Conservation (phyloP, 1,284 basidiomycete genomes). For the Ceratobasidium papillatum region DNA sequence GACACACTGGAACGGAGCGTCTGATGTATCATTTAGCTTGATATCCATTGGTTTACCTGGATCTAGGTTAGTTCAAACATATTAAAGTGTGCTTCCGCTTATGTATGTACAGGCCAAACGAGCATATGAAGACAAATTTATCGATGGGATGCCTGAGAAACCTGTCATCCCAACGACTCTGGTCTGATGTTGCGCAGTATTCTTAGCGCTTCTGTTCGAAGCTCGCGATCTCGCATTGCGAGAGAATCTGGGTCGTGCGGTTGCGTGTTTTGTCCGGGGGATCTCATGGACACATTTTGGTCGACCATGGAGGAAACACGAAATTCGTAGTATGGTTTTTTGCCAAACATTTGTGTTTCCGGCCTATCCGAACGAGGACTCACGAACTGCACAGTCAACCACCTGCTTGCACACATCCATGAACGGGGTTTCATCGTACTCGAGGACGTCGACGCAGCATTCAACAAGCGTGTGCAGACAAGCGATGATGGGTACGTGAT, state of each 20-base stretch:
- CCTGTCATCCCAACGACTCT: conserved; percentile 95
- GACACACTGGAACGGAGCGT: conserved; percentile 88
- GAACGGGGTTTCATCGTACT: conserved; percentile 93
- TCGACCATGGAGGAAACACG: conserved; percentile 86
- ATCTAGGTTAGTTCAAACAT: conserved; percentile 75
- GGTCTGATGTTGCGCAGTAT: conserved; percentile 82
- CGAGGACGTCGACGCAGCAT: conserved; percentile 98
- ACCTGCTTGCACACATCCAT: conserved; percentile 91
- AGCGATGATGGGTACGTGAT: conserved; percentile 81
- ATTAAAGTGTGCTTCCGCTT: not conserved
- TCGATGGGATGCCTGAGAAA: conserved; percentile 97
- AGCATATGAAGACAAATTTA: conserved; percentile 90
- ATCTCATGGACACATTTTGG: conserved; percentile 97
- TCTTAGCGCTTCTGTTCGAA: conserved; percentile 84
- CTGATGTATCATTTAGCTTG: conserved; percentile 87
- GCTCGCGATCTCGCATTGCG: conserved; percentile 88
- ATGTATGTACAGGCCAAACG: conserved; percentile 57
- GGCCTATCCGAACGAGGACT: conserved; percentile 97
- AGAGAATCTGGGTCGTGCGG: conserved; percentile 91
- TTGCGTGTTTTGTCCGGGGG: conserved; percentile 97
- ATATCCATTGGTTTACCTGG: conserved; percentile 99
- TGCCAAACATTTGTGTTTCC: conserved; percentile 92
- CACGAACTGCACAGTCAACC: conserved; percentile 96
- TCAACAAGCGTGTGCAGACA: conserved; percentile 89
- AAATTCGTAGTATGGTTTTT: conserved; percentile 92